These are phyloP conservation scores for Gnaphalium uliginosum DNA, from an alignment of 129 eudicot genomes.

Conservation along the genomic window DNA sequence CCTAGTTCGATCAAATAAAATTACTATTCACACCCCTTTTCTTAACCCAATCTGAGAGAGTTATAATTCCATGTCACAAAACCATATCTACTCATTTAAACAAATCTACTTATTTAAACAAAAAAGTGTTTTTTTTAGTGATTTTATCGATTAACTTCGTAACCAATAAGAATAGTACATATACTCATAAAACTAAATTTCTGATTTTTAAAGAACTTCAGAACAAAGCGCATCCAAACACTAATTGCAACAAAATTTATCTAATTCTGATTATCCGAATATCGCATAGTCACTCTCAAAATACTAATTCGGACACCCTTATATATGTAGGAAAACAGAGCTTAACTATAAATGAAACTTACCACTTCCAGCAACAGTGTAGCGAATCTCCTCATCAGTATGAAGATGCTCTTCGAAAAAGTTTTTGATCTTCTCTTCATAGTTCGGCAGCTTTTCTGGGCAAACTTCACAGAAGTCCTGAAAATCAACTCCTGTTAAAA, in stretches of 20 bases:
- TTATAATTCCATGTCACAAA: neutral
- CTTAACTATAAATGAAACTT: slow-evolving; percentile 13
- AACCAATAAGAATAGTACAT: neutral
- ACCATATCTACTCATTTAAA: neutral
- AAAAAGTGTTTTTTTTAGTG: neutral
- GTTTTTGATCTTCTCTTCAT: slow-evolving; percentile 80
- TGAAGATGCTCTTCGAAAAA: slow-evolving; percentile 94
- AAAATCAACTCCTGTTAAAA: neutral
- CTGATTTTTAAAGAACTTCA: neutral
- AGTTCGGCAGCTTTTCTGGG: slow-evolving; percentile 92
- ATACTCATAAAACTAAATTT: neutral
- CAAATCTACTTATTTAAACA: neutral
- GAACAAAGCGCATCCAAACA: neutral
- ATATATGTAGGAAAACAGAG: neutral
- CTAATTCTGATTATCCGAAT: neutral
- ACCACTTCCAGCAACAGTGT: slow-evolving; percentile 96
- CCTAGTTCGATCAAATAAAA: neutral
- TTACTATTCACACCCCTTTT: neutral
- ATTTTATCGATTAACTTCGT: neutral
- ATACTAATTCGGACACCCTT: neutral
- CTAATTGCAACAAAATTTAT: neutral
- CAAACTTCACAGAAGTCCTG: slow-evolving; percentile 95
- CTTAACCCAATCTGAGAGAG: neutral
- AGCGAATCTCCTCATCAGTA: slow-evolving; percentile 97
- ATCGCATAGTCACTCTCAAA: neutral